A percentile compares a stretch with the other conserved stretches of the same genome.
Conservation (phyloP, 176 grass and related monocot genomes). For the Miscanthus lutarioriparius region DNA sequence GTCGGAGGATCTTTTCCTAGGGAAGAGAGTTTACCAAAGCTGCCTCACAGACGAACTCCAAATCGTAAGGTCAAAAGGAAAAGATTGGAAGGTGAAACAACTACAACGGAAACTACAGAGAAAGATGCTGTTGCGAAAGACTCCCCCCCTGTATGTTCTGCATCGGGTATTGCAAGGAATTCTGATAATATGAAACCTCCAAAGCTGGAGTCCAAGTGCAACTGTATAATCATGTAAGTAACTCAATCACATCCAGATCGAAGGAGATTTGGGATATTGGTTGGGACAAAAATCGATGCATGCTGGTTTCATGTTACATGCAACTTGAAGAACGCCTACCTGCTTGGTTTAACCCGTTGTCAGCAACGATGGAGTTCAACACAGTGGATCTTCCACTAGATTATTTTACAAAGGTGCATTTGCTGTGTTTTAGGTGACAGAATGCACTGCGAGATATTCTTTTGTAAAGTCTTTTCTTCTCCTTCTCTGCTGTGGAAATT, state of each 20-base stretch:
- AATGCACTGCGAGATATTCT: slow-evolving; percentile 57
- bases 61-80: slow-evolving; percentile 81
- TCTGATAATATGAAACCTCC: slow-evolving; percentile 64
- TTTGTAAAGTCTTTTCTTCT: slow-evolving; percentile 45
- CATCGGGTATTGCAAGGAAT: slow-evolving; percentile 45
- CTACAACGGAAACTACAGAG: slow-evolving; percentile 6
- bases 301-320: background rate
- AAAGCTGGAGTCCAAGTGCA: slow-evolving; percentile 94
- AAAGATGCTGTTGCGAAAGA: slow-evolving; percentile 30
- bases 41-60: slow-evolving; percentile 42
- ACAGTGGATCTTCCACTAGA: slow-evolving; percentile 20
- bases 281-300: slow-evolving; percentile 1
- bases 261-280: background rate
- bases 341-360: background rate
- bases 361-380: background rate
- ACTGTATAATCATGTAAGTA: slow-evolving; percentile 92
- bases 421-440: slow-evolving; percentile 51
- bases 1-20: slow-evolving; percentile 38
- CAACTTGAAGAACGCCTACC: background rate
- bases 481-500: slow-evolving; percentile 18
- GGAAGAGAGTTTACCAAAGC: slow-evolving; percentile 43
- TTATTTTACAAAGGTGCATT: slow-evolving; percentile 46
- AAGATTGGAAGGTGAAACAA: slow-evolving; percentile 71
- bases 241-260: background rate
- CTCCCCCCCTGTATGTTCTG: slow-evolving; percentile 41